Evolutionary conservation across 1,284 basidiomycete genomes (phyloP), one percentile per base, ranked within the genome.

Genomic region (Tetrapyrgos nigripes): DNA sequence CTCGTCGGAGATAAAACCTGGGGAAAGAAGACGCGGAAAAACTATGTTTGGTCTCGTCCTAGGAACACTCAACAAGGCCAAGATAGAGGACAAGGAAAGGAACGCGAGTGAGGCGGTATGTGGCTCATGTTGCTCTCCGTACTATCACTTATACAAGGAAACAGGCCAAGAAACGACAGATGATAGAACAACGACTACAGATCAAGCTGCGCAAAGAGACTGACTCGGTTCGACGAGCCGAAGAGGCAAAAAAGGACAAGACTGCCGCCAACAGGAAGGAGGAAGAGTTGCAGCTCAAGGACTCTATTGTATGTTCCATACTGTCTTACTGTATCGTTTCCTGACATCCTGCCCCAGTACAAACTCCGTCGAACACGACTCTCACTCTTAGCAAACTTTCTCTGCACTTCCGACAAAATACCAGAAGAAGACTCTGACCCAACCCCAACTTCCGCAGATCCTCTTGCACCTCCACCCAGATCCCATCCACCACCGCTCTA

Each of bases 221-320:
- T 82, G 90, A 91, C 74, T 80, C 86, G 78, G 89, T 92, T 77
- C 85, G 91, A 72, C 81, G 86, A 71, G 86, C 87, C 64, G 91
- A 92, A 79, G 91, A 92, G 74, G 87, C 87, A 59, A 91, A 91
- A 77, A 90, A 89, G 72, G 89, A 91, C 76, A 90, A 91, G 75
- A 84, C 84, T 44, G 64, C 68, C 37, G 89, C 91, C 48, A 91
- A 85, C 72, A 79, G 89, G 62, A 91, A 86, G 71, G 91, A 92
- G 73, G 90, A 92, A 70, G 91, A 93, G 8, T 70, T 92, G 49
- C 88, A 89, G 68, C 79, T 92, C 48, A 89, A 86, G 71, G 89
- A 92, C 66, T 91, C 89, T 2, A 84, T 92, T 64, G 90, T 91
- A 69, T 62, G 90, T 82, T 21, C 52, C 19, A 44, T 53, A 8